Conservation (phyloP, 176 grass and related monocot species). For the Secale cereale region DNA sequence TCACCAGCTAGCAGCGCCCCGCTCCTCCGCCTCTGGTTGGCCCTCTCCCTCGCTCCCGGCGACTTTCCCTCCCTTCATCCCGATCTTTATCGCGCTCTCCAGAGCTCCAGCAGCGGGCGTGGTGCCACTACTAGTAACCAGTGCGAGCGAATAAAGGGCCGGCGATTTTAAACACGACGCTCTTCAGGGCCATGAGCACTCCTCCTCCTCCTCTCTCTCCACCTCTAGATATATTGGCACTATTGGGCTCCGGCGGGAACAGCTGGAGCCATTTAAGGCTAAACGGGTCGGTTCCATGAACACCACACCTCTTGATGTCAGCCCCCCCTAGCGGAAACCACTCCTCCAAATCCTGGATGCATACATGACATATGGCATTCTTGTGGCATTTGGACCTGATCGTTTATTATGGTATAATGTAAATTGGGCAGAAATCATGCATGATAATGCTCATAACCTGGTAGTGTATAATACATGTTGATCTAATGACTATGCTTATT, state of each 20-base stretch:
- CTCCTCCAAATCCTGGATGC: no score
- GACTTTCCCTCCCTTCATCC: not conserved
- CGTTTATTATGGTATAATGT: no score
- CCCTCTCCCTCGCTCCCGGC: no score
- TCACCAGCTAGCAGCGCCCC: not conserved
- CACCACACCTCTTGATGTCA: no score
- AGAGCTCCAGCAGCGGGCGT: not conserved
- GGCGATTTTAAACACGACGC: conserved; percentile 53
- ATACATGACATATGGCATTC: no score
- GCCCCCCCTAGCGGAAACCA: no score
- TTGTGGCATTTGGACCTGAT: no score
- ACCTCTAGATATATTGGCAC: not conserved
- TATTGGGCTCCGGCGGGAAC: conserved; percentile 42
- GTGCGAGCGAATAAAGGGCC: conserved; percentile 56
- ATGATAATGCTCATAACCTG: no score
- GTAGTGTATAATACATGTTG: no score
- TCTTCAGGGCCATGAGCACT: conserved; percentile 31
- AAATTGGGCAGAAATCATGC: no score
- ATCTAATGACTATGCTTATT: no score
- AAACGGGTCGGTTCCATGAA: conserved; percentile 43
- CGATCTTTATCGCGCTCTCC: not conserved
- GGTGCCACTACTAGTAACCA: conserved; percentile 34
- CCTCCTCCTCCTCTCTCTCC: not conserved
- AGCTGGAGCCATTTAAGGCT: conserved; percentile 75
- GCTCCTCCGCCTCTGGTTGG: no score